Evolutionary conservation across 768 basidiomycete species (phyloP).

Genomic region (Lentinula boryana): DNA sequence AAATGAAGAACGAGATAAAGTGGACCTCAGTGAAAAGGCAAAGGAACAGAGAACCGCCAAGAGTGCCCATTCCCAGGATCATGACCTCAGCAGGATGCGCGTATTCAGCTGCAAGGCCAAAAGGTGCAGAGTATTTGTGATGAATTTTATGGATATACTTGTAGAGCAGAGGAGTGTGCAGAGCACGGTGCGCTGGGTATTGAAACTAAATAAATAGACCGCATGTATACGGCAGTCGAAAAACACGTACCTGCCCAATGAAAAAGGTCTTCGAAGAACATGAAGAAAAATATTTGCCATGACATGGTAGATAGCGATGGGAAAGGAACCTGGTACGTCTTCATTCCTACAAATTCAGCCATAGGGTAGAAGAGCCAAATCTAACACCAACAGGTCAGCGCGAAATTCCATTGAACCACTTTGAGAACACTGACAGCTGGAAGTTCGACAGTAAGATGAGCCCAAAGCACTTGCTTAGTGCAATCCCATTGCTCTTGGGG

Average conservation of each 20-base stretch:
- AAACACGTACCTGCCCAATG: slow-evolving; percentile 69
- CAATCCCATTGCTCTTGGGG: slow-evolving; percentile 88
- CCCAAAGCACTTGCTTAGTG: slow-evolving; percentile 88
- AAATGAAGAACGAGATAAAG: slow-evolving; percentile 88
- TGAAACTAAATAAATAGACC: background rate
- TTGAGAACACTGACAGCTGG: slow-evolving; percentile 57
- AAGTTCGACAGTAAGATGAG: slow-evolving; percentile 93
- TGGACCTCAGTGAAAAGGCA: slow-evolving; percentile 76
- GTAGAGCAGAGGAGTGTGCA: slow-evolving; percentile 82
- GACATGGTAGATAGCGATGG: slow-evolving; percentile 63
- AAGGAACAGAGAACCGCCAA: slow-evolving; percentile 83
- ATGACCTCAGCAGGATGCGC: slow-evolving; percentile 96
- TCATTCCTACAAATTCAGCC: slow-evolving; percentile 83
- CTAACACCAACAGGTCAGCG: slow-evolving; percentile 25
- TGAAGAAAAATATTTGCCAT: slow-evolving; percentile 82
- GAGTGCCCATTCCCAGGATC: slow-evolving; percentile 89
- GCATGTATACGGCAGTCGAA: background rate
- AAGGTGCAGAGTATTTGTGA: slow-evolving; percentile 95
- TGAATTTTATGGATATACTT: slow-evolving; percentile 96
- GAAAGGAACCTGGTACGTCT: slow-evolving; percentile 91
- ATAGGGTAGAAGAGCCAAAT: slow-evolving; percentile 92
- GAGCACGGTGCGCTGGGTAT: slow-evolving; percentile 72
- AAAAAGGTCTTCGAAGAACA: slow-evolving; percentile 94
- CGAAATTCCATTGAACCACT: background rate
- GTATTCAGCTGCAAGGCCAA: slow-evolving; percentile 96